Base-by-base conservation (phyloP, 495 filamentous ascomycete genomes). In the Aspergillus sclerotioniger region DNA sequence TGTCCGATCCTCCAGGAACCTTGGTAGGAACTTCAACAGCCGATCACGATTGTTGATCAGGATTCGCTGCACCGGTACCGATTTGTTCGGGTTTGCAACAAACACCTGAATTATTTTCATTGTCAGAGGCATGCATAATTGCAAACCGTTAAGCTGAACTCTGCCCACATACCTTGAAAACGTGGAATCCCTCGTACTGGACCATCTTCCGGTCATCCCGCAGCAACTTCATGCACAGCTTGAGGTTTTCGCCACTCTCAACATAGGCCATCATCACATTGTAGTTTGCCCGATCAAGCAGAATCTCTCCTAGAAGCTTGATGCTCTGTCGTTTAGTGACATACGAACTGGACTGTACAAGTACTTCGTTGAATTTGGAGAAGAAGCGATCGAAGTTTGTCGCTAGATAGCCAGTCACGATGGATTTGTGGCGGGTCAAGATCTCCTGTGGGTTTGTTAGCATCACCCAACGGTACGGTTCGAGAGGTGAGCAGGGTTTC, bases 311-410 rank as follows among this genome's bases (percentile, higher is more conserved):
- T 1, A 99, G 84, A 25, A 99, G 78, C 72, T 98, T 98, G 72
- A 98, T 96, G 21, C 92, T 96, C 74, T 99, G 95, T 50, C 95
- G 85, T 75, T 99, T 98, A 37, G 95, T 98, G 43, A 99, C 95
- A 72, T 99, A 99, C 61, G 89, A 95, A 59, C 90, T 89, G 31
- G 92, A 97, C 62, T 92, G 87, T 9, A 97, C 82, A 1, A 99
- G 82, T n/a, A 88, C 80, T 19, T 74, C 80, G 74, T 99, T 96
- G 79, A 97, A 99, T 70, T 85, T 85, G 19, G 81, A 71, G 71
- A 99, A 98, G 76, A 99, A 99, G 28, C 90, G 72, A 39, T 90
- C 88, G 65, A 96, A 97, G 72, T 96, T 97, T 48, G 86, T 86
- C 29, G 81, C 76, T 20, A 99, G 81, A 67, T 95, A 99, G 35